These are phyloP conservation scores for Fraxinus platypoda DNA, from an alignment of 305 asterid genomes.

Conservation along the genomic window DNA sequence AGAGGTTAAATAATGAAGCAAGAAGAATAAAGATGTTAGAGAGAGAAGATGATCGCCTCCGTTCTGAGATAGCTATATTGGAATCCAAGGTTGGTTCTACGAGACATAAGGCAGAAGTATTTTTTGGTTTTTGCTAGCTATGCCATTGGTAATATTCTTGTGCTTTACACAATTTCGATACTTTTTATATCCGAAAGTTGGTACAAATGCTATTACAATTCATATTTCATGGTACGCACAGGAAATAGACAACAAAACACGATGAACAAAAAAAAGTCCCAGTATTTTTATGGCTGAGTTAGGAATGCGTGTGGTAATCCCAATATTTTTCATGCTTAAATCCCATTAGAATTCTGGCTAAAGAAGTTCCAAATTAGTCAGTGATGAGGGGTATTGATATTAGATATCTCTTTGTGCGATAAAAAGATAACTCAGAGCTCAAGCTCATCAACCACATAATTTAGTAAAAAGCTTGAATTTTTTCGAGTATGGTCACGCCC, in stretches of 20 bases:
- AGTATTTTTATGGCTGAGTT: too few species aligned
- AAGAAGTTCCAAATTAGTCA: constrained; percentile 1
- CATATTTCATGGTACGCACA: background rate
- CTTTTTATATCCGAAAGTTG: constrained; percentile 1
- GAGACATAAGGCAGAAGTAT: constrained; percentile 10
- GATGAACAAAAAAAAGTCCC: constrained; percentile 3
- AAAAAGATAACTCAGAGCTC: background rate
- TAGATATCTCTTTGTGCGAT: background rate
- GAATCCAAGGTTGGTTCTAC: constrained; percentile 85
- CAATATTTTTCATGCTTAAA: too few species aligned
- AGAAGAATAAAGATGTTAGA: constrained; percentile 82
- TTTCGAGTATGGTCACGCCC: constrained; percentile 5
- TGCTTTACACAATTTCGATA: constrained; percentile 14
- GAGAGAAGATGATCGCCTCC: constrained; percentile 85
- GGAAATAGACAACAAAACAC: background rate
- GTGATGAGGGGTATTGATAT: constrained; percentile 1
- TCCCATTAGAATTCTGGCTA: too few species aligned
- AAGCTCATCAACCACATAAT: background rate
- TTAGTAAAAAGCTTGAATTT: constrained; percentile 10
- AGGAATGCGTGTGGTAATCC: too few species aligned
- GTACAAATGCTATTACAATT: constrained; percentile 1
- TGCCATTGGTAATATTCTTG: constrained; percentile 5
- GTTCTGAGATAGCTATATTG: constrained; percentile 83
- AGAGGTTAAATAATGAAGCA: constrained; percentile 70
- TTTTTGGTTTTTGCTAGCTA: constrained; percentile 11